Evolutionary conservation across 2,329 filamentous ascomycete genomes (phyloP).

Genomic region (Fusarium xyrophilum): DNA sequence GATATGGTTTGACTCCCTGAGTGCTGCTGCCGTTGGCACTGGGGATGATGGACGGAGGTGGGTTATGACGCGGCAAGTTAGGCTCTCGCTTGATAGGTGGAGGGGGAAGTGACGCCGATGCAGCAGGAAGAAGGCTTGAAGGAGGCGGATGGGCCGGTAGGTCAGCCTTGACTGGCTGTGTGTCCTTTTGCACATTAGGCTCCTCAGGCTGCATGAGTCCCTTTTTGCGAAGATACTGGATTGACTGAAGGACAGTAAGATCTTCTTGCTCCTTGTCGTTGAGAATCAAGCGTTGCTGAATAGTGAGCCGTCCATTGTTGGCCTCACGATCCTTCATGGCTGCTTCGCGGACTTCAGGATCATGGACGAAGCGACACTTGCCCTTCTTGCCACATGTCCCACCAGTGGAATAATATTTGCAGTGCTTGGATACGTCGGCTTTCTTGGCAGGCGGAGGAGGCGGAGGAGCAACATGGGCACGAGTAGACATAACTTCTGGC

Average conservation of each 20-base stretch:
- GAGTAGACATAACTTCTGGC: conserved; percentile 65
- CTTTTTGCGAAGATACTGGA: conserved; percentile 69
- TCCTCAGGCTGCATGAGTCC: conserved; percentile 54
- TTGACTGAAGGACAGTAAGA: conserved; percentile 68
- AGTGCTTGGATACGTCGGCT: conserved; percentile 69
- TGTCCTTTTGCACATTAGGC: conserved; percentile 24
- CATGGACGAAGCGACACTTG: conserved; percentile 77
- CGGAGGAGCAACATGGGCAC: conserved; percentile 44
- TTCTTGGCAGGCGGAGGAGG: conserved; percentile 58
- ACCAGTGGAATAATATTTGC: conserved; percentile 74
- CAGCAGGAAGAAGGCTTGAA: conserved; percentile 49
- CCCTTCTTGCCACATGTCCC: conserved; percentile 75
- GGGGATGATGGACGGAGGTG: conserved; percentile 42
- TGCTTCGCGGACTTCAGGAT: conserved; percentile 67
- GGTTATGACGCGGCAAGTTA: conserved; percentile 45
- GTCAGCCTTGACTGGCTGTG: conserved; percentile 25
- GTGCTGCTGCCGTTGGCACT: conserved; percentile 44
- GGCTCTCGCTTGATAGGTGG: conserved; percentile 46
- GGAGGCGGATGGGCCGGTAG: conserved; percentile 28
- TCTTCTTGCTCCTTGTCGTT: conserved; percentile 75
- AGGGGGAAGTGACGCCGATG: conserved; percentile 49
- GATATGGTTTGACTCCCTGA: conserved; percentile 46
- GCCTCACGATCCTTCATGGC: conserved; percentile 68
- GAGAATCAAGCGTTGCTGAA: conserved; percentile 69
- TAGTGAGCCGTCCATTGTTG: conserved; percentile 70